Base-by-base conservation (phyloP, 2,329 filamentous ascomycete genomes). In the Metarhizium guizhouense region DNA sequence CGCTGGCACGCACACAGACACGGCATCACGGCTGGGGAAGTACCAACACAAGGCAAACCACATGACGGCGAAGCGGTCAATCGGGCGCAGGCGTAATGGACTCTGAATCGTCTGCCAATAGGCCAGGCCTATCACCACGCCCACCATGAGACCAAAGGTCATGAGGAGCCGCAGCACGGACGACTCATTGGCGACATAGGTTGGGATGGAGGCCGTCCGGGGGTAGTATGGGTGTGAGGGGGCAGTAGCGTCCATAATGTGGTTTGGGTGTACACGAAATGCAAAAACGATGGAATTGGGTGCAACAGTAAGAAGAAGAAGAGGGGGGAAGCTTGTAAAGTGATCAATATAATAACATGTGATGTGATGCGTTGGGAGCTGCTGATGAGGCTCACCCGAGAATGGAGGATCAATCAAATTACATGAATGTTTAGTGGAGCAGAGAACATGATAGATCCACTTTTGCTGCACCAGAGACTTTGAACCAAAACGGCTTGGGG, bases 41-140 rank as follows among this genome's bases (percentile, higher is more conserved):
- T 30, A 69, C 78, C 64, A 62, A 82, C 81, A 83, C 48, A 82
- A 59, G 2, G 76, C 69, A 62, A 83, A 84, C 81, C 81, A 84
- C 14, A 70, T 70, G 4, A 77, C 71, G 6, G 74, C 68, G 36
- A 74, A 70, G 56, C 73, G 70, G 14, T 80, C 76, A 18, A 67
- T 56, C 1, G 60, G 34, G 18, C 65, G 61, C 51, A 68, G 56
- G 18, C 58, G 53, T 34, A 57, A 47, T 16, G 52, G 59, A 49
- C 61, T 59, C 53, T 59, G 59, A 5, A 54, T 53, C 11, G 67
- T 58, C 54, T 64, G 61, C 51, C 60, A 56, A 38, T 67, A 58
- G 2, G 71, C 67, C 1, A 62, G 59, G 16, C 68, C 59, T n/a
- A 78, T 59, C 4, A 73, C 65, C 54, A 65, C 63, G 20, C 63